Percentiles rank a stretch among this genome's conserved stretches.
These are phyloP conservation scores for Irpex sp. DNA, from an alignment of 1,284 basidiomycete genomes.

Conservation along the genomic window DNA sequence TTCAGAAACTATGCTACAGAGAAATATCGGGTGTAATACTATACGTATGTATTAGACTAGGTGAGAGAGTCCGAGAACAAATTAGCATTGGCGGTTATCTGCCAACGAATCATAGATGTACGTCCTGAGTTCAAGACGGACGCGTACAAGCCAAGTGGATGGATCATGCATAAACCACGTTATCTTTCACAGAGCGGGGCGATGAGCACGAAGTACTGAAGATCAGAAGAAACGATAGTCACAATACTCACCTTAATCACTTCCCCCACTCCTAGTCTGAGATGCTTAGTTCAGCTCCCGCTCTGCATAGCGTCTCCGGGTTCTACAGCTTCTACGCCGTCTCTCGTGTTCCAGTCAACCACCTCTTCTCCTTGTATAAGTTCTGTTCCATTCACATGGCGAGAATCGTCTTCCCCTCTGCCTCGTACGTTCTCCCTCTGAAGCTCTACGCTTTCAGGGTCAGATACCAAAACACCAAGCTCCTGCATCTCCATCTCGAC, in stretches of 20 bases:
- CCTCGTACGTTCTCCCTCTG: too few relatives aligned
- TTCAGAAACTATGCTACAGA: not conserved
- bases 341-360: not conserved
- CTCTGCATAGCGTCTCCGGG: too few relatives aligned
- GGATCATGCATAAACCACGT: too few relatives aligned
- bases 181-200: too few relatives aligned
- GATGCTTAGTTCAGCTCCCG: too few relatives aligned
- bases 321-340: not conserved
- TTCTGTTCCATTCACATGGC: too few relatives aligned
- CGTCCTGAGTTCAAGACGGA: not conserved
- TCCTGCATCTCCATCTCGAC: not conserved
- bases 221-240: too few relatives aligned
- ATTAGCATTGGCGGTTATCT: not conserved
- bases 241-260: too few relatives aligned
- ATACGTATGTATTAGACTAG: not conserved
- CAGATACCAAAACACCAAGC: not conserved
- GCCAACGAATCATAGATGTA: not conserved
- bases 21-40: not conserved
- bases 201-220: too few relatives aligned
- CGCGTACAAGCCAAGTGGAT: too few relatives aligned
- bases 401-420: too few relatives aligned
- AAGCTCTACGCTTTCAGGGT: not conserved
- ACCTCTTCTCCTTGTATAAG: not conserved
- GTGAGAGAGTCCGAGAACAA: not conserved
- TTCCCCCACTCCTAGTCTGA: too few relatives aligned